Evolutionary conservation across 805 yeast species (phyloP), one percentile per base, ranked within the genome.

Genomic region (Zygoascus tannicola): DNA sequence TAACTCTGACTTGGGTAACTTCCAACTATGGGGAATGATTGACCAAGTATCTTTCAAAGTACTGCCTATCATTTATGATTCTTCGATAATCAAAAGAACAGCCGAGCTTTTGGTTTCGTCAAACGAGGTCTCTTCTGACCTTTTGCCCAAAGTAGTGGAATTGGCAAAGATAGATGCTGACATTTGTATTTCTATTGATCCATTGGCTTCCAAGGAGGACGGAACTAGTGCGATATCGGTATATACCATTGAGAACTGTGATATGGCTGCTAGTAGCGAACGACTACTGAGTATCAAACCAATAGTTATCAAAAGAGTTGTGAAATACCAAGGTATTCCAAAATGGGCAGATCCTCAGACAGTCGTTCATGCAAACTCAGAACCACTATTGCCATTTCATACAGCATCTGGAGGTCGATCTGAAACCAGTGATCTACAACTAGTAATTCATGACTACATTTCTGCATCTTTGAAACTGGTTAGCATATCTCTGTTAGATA

Each of bases 201-300:
- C n/a, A n/a, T n/a, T n/a, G n/a, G 2, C 12, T 26, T 23, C 16
- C 14, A 5, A 14, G n/a, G 10, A 8, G 16, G 12, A 7, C 30
- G 30, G 30, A 8, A 21, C 42, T 14, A 32, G 44, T 23, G 36
- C 43, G 10, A 32, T 52, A 8, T 40, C 65, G 71, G 54, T 77
- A 0, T 71, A 69, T 52, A 64, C 74, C 2, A 53, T 83, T 30
- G 67, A 68, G 19, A 76, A 80, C 54, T 55, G 21, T 10, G 32
- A 32, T 5, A 14, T 37, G 12, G 7, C 30, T 26, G 30, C 30
- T 12, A 26, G 12, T 26, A 12, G 12, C 30, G 30, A 26, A 7
- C 12, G 12, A 7, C 12, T 26, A 12, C 12, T 26, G 30, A 26
- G 10, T 12, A 26, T 26, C 12, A 7, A 12, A 7, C 30, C 30